Evolutionary conservation across 306 rosid species (phyloP).

Genomic region (Gillenia trifoliata): DNA sequence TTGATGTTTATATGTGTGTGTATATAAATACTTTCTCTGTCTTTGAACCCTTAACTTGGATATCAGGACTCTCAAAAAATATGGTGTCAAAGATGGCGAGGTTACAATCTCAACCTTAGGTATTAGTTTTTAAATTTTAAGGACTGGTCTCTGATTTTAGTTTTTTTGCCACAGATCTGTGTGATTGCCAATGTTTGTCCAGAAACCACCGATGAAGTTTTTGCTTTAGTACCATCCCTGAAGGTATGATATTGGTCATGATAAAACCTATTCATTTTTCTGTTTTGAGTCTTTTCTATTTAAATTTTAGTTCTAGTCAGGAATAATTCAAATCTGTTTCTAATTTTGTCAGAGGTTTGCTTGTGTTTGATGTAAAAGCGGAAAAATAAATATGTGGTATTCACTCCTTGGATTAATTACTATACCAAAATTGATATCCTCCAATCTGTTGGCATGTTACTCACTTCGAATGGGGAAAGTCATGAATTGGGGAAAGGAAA

Average conservation of each 20-base stretch:
- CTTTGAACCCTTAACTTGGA: constrained; percentile 60
- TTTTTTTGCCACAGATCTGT: constrained; percentile 56
- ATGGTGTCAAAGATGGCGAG: constrained; percentile 68
- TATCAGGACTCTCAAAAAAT: constrained; percentile 47
- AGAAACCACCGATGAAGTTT: constrained; percentile 64
- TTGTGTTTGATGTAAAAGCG: too few species aligned
- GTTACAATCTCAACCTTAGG: constrained; percentile 36
- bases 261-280: background rate
- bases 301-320: background rate
- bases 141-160: constrained; percentile 20
- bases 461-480: background rate
- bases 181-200: constrained; percentile 82
- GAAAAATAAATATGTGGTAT: background rate
- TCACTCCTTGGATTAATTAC: background rate
- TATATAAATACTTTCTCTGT: background rate
- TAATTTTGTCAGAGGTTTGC: background rate
- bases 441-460: background rate
- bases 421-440: background rate
- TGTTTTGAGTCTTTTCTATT: background rate
- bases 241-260: constrained; percentile 44
- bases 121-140: constrained; percentile 14
- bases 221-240: constrained; percentile 75
- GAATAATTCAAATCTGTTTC: background rate
- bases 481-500: background rate
- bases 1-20: background rate